phyloP scores from a whole-genome alignment of 2,329 filamentous ascomycete species.

The Nemania diffusa region DNA sequence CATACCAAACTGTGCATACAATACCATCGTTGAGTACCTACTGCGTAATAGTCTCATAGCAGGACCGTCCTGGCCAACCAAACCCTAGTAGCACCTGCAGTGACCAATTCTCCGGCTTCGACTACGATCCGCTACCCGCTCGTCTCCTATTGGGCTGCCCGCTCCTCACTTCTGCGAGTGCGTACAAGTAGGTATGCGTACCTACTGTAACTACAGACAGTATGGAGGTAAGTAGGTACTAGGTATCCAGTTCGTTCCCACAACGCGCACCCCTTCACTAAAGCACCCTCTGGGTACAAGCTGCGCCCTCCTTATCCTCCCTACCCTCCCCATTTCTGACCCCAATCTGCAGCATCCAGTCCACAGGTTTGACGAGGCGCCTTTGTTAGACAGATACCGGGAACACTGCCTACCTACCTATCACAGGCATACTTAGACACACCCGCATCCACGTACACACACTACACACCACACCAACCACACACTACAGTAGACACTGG shows the following conservation, averaged over 20 bases:
- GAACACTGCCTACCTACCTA: not conserved
- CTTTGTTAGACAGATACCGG: slow-evolving; percentile 8
- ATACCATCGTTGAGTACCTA: too few species aligned
- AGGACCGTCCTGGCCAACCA: not conserved
- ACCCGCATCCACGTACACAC: not conserved
- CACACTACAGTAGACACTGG: too few species aligned
- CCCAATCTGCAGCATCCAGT: not conserved
- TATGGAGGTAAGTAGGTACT: not conserved
- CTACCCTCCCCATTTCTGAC: not conserved
- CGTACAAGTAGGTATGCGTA: slow-evolving; percentile 5
- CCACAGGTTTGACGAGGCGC: slow-evolving; percentile 2
- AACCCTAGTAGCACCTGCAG: not conserved
- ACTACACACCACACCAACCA: not conserved
- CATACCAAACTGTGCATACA: too few species aligned
- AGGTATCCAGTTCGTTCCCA: not conserved
- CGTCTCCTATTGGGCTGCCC: slow-evolving; percentile 23
- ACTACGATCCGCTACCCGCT: slow-evolving; percentile 17
- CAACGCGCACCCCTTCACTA: slow-evolving; percentile 13
- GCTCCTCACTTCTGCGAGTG: not conserved
- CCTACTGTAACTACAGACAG: not conserved
- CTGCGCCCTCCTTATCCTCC: not conserved
- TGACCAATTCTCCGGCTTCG: not conserved
- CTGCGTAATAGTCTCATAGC: not conserved
- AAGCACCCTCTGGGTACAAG: not conserved
- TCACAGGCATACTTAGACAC: not conserved